Evolutionary conservation across 371 early-diverging fungal species (phyloP).

Genomic region (Zopfochytrium polystomum): DNA sequence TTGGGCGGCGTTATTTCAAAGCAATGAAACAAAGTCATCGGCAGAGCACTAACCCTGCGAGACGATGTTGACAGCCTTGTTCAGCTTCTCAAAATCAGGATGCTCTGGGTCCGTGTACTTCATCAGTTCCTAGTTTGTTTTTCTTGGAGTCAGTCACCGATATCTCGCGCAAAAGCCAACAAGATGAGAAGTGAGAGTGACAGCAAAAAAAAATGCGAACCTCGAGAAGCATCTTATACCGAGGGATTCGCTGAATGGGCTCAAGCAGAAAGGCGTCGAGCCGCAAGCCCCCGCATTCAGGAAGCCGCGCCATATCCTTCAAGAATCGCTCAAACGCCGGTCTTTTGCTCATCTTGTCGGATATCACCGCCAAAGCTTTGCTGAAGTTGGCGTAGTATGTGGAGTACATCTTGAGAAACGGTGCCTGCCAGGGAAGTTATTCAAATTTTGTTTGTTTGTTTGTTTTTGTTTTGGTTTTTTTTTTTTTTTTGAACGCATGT

Average conservation of each 20-base stretch:
- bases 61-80: conserved; percentile 38
- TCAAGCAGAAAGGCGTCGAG: conserved; percentile 69
- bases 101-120: conserved; percentile 59
- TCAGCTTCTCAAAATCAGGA: conserved; percentile 57
- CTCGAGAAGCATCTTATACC: conserved; percentile 60
- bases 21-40: not conserved
- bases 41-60: conserved; percentile 16
- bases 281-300: conserved; percentile 40
- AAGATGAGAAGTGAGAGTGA: not conserved
- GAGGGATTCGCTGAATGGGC: conserved; percentile 78
- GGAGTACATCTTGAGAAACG: conserved; percentile 68
- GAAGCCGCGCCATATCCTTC: conserved; percentile 21
- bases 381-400: conserved; percentile 69
- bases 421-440: conserved; percentile 30
- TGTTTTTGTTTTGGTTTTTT: not conserved
- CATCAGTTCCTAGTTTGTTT: conserved; percentile 49
- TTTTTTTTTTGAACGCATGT: not conserved
- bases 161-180: too few relatives aligned
- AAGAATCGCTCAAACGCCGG: conserved; percentile 31
- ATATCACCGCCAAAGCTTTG: conserved; percentile 49
- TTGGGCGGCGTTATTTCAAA: not conserved
- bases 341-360: conserved; percentile 21
- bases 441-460: too few relatives aligned
- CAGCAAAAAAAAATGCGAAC: conserved; percentile 1
- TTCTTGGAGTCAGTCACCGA: not conserved